These are phyloP conservation scores for Ogataea nitratoaversa DNA, from an alignment of 805 yeast species.

Conservation along the genomic window DNA sequence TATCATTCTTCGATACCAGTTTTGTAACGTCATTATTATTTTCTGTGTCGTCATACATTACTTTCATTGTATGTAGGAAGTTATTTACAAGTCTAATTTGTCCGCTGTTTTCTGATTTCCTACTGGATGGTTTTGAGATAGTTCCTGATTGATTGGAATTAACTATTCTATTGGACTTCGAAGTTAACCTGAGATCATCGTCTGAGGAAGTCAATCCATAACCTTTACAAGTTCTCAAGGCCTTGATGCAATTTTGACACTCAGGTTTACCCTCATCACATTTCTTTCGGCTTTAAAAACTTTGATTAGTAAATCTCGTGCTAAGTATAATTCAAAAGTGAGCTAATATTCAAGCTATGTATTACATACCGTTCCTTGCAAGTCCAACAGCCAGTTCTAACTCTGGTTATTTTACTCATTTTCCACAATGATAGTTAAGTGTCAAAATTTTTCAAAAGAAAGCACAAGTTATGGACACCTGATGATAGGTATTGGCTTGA, in stretches of 20 bases:
- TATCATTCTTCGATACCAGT: no score
- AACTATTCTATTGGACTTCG: no score
- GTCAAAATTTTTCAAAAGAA: no score
- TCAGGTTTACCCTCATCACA: slow-evolving; percentile 45
- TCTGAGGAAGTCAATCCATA: neutral
- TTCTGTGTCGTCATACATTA: neutral
- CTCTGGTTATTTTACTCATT: neutral
- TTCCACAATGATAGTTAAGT: no score
- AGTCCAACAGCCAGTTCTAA: neutral
- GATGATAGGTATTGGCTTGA: no score
- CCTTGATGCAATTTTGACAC: slow-evolving; percentile 38
- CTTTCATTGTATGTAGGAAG: slow-evolving; percentile 2
- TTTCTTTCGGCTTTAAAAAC: slow-evolving; percentile 12
- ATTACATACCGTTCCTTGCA: neutral
- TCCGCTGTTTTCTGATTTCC: neutral
- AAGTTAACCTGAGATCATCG: no score
- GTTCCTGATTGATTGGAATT: neutral
- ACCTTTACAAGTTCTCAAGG: slow-evolving; percentile 30
- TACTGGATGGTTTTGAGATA: neutral
- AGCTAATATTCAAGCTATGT: neutral
- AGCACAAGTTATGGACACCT: no score
- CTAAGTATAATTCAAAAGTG: no score
- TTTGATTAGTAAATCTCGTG: neutral
- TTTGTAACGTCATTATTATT: neutral
- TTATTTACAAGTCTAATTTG: slow-evolving; percentile 1